phyloP scores from a whole-genome alignment of 2,329 filamentous ascomycete species.

The Ophiosphaerella herpotricha region DNA sequence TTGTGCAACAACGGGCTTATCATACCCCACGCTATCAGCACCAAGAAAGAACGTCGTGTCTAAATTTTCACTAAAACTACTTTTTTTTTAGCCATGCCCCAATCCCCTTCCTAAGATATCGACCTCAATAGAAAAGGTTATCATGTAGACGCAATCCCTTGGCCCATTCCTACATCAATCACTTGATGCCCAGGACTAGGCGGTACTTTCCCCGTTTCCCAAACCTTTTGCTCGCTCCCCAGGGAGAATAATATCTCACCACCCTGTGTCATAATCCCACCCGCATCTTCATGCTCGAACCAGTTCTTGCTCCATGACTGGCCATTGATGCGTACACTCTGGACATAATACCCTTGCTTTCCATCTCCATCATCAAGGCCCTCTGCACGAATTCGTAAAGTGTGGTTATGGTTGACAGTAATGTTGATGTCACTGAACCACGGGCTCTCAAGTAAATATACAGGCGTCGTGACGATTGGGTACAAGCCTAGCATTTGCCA shows the following conservation, averaged over 20 bases:
- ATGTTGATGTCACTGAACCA: constrained; percentile 51
- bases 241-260: constrained; percentile 42
- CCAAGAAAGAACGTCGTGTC: too few species aligned
- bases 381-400: constrained; percentile 54
- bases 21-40: too few species aligned
- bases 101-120: not conserved
- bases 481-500: constrained; percentile 58
- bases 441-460: constrained; percentile 54
- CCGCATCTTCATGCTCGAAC: constrained; percentile 58
- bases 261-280: constrained; percentile 38
- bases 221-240: constrained; percentile 30
- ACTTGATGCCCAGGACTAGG: constrained; percentile 41
- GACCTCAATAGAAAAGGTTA: not conserved
- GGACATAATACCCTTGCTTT: constrained; percentile 56
- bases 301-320: constrained; percentile 59
- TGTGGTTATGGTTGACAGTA: constrained; percentile 41
- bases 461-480: constrained; percentile 53
- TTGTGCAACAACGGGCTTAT: too few species aligned
- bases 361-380: constrained; percentile 48
- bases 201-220: constrained; percentile 40
- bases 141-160: not conserved
- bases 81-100: not conserved
- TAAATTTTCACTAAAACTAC: too few species aligned
- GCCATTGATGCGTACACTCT: constrained; percentile 59
- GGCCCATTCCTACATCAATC: constrained; percentile 20